Percentiles rank a stretch among this genome's conserved stretches.
These are phyloP conservation scores for Salvia rosmarinus DNA, from an alignment of 257 asterid genomes.

Conservation along the genomic window DNA sequence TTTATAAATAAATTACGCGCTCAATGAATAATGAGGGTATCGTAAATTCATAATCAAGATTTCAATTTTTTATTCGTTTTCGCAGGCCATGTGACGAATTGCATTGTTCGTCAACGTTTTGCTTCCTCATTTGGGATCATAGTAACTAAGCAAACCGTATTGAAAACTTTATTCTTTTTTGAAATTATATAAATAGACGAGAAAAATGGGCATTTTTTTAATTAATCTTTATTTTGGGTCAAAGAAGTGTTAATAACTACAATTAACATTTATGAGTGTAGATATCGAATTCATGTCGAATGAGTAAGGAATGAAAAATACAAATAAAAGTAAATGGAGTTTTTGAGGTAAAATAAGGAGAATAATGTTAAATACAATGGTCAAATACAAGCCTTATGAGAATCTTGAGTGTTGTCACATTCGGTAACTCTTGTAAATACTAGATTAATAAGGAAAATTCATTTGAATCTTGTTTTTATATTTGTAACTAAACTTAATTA, in stretches of 20 bases:
- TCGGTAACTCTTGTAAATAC: too few species aligned
- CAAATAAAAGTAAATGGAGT: neutral
- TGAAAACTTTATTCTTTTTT: neutral
- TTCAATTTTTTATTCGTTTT: neutral
- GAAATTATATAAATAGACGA: neutral
- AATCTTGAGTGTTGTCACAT: too few species aligned
- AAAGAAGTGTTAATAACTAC: neutral
- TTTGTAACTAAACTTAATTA: too few species aligned
- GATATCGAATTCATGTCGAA: neutral
- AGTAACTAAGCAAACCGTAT: neutral
- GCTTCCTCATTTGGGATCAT: constrained; percentile 1
- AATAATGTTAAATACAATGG: neutral
- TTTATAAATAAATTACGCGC: neutral
- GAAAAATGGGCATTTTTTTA: neutral
- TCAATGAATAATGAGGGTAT: neutral
- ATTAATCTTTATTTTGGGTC: neutral
- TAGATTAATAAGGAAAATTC: too few species aligned
- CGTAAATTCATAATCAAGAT: neutral
- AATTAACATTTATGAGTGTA: neutral
- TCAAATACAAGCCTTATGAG: neutral
- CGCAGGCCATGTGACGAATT: neutral
- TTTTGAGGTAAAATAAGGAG: neutral
- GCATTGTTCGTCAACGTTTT: constrained; percentile 24
- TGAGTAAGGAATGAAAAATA: neutral
- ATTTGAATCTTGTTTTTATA: too few species aligned